A percentile compares a stretch with the other conserved stretches of the same genome.
phyloP scores from a whole-genome alignment of 352 stramenopile species.

The Pythium scleroteichum region DNA sequence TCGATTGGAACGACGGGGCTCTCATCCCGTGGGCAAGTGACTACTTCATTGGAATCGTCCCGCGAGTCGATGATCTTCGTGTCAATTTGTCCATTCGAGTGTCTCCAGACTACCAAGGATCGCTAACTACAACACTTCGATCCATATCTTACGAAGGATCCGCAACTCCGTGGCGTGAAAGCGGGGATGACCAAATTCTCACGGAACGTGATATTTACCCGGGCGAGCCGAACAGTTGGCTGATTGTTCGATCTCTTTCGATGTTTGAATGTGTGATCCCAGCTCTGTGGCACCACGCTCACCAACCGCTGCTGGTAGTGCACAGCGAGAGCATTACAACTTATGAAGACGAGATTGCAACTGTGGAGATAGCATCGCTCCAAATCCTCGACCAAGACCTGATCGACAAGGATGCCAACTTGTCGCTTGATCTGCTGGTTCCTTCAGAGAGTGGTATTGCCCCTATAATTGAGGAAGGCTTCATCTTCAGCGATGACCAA shows the following conservation, averaged over 20 bases:
- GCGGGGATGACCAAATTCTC: not conserved
- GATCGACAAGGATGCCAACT: not conserved
- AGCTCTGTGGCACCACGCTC: constrained; percentile 17
- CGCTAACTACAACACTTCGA: not conserved
- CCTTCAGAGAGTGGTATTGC: not conserved
- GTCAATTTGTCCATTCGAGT: not conserved
- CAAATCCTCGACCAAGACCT: not conserved
- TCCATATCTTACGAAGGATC: constrained; percentile 9
- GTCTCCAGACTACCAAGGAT: constrained; percentile 9
- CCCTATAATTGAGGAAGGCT: not conserved
- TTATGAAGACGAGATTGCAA: constrained; percentile 22
- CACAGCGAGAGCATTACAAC: not conserved
- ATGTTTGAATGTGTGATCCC: constrained; percentile 12
- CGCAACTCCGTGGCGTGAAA: constrained; percentile 9
- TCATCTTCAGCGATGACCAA: not conserved
- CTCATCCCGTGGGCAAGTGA: not conserved
- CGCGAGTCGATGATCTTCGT: not conserved
- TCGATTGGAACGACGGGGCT: not conserved
- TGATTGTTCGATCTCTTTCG: constrained; percentile 12
- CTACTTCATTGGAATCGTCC: not conserved
- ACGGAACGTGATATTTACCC: not conserved
- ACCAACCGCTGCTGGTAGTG: not conserved
- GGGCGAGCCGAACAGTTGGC: constrained; percentile 7
- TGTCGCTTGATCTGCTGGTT: constrained; percentile 8
- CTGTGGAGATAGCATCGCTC: not conserved